Base-by-base conservation (phyloP, 257 asterid species). In the Thymus quinquecostatus region DNA sequence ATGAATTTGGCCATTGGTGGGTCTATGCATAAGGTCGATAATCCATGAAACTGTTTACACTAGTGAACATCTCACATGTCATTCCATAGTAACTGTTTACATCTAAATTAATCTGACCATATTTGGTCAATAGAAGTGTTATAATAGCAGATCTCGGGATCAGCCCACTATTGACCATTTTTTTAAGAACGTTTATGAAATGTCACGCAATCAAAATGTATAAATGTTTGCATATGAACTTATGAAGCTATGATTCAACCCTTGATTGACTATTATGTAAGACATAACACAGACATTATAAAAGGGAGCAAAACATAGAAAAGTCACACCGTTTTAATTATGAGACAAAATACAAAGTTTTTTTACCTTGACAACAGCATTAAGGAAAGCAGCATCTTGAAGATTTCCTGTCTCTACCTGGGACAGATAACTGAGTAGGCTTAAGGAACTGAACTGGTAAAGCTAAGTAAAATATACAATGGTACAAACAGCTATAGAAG, bases 311-410 rank as follows among this genome's bases (percentile, higher is more conserved):
- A 21, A 44, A 44, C 12, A 28, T 10, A 45, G 12, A 64, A 44
- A 21, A 21, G 21, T 29, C 43, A 34, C 60, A 45, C 21, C 64
- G 32, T 30, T 60, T 61, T 56, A 67, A 30, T 50, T 70, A 34
- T 5, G 68, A 32, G 21, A 21, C 21, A 21, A 72, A 38, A 65
- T 34, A 60, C 21, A 51, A 56, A 66, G 11, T 43, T 59, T 68
- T 43, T 59, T 68, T 71, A 93, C 98, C 98, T 93, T 93, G 45
- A 91, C 98, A 70, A 93, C 98, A 47, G 97, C 97, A 73, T 80
- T 89, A 48, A 93, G 91, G 76, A 85, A 87, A 78, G 88, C 75
- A 32, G 94, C 86, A 82, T 89, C 83, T 43, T 87, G 97, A 80
- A 90, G 84, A 75, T 78, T 83, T 65, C 87, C 74, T n/a, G 89